Conservation (phyloP, 2,329 filamentous ascomycete genomes). For the Pseudovirgaria hyperparasitica region DNA sequence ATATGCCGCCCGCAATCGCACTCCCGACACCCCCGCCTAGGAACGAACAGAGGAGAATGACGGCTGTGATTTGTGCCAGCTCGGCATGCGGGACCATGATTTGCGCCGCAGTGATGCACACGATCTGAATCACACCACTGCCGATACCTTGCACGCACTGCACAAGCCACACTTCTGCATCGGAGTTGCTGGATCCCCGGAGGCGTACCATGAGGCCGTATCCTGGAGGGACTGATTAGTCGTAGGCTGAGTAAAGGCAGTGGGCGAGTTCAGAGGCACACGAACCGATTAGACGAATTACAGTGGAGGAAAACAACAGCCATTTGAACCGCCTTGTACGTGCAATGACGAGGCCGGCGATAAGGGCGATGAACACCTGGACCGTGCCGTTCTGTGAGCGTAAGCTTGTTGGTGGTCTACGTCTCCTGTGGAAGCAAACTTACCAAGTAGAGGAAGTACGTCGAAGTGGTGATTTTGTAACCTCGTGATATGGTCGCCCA, state of each 20-base stretch:
- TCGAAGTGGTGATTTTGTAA: constrained; percentile 28
- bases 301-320: constrained; percentile 28
- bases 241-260: too few relatives aligned
- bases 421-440: too few relatives aligned
- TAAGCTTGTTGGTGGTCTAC: background rate
- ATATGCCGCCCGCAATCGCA: constrained; percentile 37
- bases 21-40: constrained; percentile 26
- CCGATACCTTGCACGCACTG: constrained; percentile 38
- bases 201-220: constrained; percentile 40
- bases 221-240: too few relatives aligned
- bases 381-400: constrained; percentile 21
- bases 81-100: constrained; percentile 33
- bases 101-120: constrained; percentile 32
- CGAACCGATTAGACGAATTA: constrained; percentile 33
- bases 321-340: constrained; percentile 34
- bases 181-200: constrained; percentile 29
- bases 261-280: too few relatives aligned
- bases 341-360: constrained; percentile 30
- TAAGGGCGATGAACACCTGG: constrained; percentile 30
- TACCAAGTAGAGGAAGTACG: constrained; percentile 23
- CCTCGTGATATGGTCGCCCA: constrained; percentile 34
- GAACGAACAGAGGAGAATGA: constrained; percentile 32
- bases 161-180: constrained; percentile 34
- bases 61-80: constrained; percentile 35
- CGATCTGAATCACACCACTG: constrained; percentile 32